Evolutionary conservation across 331 rosid species (phyloP).

Genomic region (Acacia pycnantha): DNA sequence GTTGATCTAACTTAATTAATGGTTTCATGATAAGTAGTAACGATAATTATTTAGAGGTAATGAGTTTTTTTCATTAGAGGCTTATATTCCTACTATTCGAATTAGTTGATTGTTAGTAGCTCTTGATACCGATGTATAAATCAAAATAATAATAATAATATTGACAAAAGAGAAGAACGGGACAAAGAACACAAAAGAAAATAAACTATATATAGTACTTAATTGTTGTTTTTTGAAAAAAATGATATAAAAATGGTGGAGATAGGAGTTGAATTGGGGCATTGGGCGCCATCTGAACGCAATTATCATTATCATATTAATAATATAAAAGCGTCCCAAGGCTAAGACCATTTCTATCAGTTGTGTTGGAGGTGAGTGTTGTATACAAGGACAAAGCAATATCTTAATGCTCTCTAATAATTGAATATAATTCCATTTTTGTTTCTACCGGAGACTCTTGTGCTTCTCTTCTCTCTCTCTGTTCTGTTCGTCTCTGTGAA

Average conservation of each 20-base stretch:
- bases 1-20: too few species aligned
- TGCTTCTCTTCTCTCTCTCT: slow-evolving; percentile 8
- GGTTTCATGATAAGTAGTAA: rapidly evolving
- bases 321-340: background rate
- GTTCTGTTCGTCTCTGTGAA: slow-evolving; percentile 10
- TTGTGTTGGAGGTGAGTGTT: background rate
- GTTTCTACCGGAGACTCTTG: slow-evolving; percentile 21
- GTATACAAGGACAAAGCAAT: background rate
- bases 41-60: background rate
- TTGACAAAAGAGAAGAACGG: background rate
- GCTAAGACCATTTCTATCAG: background rate
- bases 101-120: rapidly evolving
- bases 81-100: rapidly evolving
- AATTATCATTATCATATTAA: background rate
- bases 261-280: slow-evolving; percentile 3
- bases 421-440: slow-evolving; percentile 10
- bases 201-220: too few species aligned
- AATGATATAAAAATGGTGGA: background rate
- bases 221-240: too few species aligned
- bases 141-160: background rate
- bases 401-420: slow-evolving; percentile 7
- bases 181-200: background rate
- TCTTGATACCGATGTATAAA: rapidly evolving
- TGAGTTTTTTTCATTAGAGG: rapidly evolving
- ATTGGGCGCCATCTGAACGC: slow-evolving; percentile 23